Evolutionary conservation across 1,284 basidiomycete genomes (phyloP).

Genomic region (Kwoniella shivajii): DNA sequence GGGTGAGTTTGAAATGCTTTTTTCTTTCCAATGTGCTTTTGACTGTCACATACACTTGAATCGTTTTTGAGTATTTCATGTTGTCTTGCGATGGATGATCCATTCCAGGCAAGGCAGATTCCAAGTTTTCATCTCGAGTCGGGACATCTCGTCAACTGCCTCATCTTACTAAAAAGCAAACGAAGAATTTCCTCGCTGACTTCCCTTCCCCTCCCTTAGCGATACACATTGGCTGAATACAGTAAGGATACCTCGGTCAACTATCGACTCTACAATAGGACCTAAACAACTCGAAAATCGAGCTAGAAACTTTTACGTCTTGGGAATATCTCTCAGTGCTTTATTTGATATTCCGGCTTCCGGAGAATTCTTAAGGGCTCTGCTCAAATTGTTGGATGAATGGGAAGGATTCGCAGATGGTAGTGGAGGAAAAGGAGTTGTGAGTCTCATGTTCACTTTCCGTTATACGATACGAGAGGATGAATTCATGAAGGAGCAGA

Average conservation of each 20-base stretch:
- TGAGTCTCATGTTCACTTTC: slow-evolving; percentile 24
- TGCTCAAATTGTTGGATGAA: slow-evolving; percentile 54
- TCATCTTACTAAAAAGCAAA: no score
- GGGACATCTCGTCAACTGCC: no score
- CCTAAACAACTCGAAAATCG: slow-evolving; percentile 42
- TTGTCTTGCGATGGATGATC: no score
- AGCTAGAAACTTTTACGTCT: slow-evolving; percentile 52
- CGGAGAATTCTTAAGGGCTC: slow-evolving; percentile 52
- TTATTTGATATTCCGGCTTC: slow-evolving; percentile 54
- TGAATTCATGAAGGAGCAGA: no score
- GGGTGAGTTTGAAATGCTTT: slow-evolving; percentile 33
- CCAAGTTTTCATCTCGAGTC: no score
- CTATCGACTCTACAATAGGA: slow-evolving; percentile 45
- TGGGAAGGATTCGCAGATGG: slow-evolving; percentile 55
- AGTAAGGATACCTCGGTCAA: slow-evolving; percentile 40
- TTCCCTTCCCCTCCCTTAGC: slow-evolving; percentile 22
- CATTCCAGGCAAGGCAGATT: no score
- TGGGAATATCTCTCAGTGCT: slow-evolving; percentile 55
- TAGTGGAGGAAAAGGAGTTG: slow-evolving; percentile 44
- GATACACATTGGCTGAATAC: slow-evolving; percentile 53
- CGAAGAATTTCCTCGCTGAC: no score
- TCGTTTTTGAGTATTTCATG: no score
- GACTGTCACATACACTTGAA: no score
- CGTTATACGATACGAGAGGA: neutral
- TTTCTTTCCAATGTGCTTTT: neutral